Percentiles rank a stretch among this genome's conserved stretches.
phyloP scores from a whole-genome alignment of 345 rosid genomes.

The Populus simonii region DNA sequence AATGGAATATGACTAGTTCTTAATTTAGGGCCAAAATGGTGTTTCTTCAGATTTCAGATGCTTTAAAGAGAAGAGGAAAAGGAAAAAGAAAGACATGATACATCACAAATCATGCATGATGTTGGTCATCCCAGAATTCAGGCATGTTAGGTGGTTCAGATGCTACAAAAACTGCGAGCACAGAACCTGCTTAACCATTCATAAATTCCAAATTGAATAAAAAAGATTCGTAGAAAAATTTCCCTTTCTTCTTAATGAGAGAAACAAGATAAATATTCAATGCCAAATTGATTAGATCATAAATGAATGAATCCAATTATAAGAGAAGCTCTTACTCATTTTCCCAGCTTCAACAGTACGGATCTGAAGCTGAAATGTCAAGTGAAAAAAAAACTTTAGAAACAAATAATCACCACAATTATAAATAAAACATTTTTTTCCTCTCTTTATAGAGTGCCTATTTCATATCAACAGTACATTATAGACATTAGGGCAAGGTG shows the following conservation, averaged over 20 bases:
- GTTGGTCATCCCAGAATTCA: background rate
- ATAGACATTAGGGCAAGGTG: background rate
- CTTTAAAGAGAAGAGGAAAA: no score
- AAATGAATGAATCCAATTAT: no score
- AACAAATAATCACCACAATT: background rate
- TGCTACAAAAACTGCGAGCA: background rate
- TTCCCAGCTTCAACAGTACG: slow-evolving; percentile 13
- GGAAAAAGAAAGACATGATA: no score
- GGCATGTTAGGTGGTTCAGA: background rate
- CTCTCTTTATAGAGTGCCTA: background rate
- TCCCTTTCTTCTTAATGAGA: background rate
- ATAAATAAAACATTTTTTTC: no score
- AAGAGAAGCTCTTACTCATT: slow-evolving; percentile 12
- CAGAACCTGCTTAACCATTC: background rate
- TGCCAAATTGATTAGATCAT: background rate
- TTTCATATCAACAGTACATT: background rate
- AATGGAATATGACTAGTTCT: background rate
- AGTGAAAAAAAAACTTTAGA: background rate
- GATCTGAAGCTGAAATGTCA: slow-evolving; percentile 18
- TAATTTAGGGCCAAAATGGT: background rate
- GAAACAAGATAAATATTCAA: background rate
- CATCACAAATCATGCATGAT: background rate
- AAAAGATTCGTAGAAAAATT: background rate
- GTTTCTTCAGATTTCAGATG: background rate
- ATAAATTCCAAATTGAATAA: background rate